Evolutionary conservation across 768 basidiomycete species (phyloP), one percentile per base, ranked within the genome.

Genomic region (Mycena chlorophos): DNA sequence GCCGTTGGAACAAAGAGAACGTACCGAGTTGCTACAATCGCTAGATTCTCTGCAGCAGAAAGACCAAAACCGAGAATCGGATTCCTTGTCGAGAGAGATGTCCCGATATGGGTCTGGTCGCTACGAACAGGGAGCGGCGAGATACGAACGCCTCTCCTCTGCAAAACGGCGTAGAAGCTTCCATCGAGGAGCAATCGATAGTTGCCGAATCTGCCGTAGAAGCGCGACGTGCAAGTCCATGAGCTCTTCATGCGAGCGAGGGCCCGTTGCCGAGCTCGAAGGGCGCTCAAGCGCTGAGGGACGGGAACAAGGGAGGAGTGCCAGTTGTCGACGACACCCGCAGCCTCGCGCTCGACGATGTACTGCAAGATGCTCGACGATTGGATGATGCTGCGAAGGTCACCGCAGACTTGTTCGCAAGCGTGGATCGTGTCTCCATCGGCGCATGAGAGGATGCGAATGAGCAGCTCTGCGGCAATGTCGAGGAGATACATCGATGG

Each of bases 51-150:
- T 47, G 61, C 63, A 3, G 56, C 42, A 2, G 56, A 43, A 3
- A 55, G 54, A n/a, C 54, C 55, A 12, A 64, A 53, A 20, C 58
- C 60, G 30, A 64, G n/a, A n/a, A n/a, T n/a, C n/a, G n/a, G n/a
- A n/a, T n/a, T n/a, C 49, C 22, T 58, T 53, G 1, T 19, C n/a
- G 16, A 12, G n/a, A 14, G 2, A 8, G n/a, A 1, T 1, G 37
- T 29, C 22, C 20, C 3, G 8, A 31, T 1, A 8, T 52, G 3
- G 16, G 54, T 53, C 55, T 43, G 17, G 27, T 22, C 60, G 55
- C 55, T 16, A 30, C 3, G 8, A 17, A 34, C 31, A 17, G 31
- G 31, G 8, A 34, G n/a, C n/a, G n/a, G n/a, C n/a, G n/a, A n/a
- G n/a, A n/a, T n/a, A n/a, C n/a, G n/a, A n/a, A 34, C 17, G 31